Base-by-base conservation (phyloP, 1,284 basidiomycete species). In the Volvariella surrecta region DNA sequence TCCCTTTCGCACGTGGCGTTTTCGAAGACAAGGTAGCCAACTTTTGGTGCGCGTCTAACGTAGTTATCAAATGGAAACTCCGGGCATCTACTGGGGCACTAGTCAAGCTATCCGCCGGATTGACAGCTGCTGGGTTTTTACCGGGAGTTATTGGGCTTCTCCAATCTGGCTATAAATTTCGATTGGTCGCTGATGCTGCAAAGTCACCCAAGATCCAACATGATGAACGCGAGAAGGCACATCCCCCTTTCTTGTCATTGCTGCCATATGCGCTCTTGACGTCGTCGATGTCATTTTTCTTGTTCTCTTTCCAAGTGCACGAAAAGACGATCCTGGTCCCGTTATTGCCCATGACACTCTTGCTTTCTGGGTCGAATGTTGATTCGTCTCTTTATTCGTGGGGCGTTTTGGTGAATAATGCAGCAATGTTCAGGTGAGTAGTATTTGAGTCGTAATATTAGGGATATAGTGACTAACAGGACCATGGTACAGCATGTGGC, bases 1-100 rank as follows among this genome's bases (percentile, higher is more conserved):
- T 97, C 59, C 93, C 93, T 0, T 88, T 97, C 57, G 73, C 77
- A 3, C 81, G 90, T 34, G 92, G 93, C 6, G 70, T 97, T 3
- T 96, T 96, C 54, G 93, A 97, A 60, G 93, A 96, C 67, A 96
- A 96, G 59, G 93, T 97, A 17, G 89, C 92, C 37, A 97, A 96
- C 58, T 88, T 95, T 55, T 97, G 93, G 88, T 96, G 90, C 58
- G 86, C 89, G 17, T 77, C 82, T n/a, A 89, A 93, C 56, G 80
- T 91, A n/a, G 58, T 85, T 8, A 59, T 94, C 61, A 93, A 93
- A 60, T 91, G 91, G 81, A 78, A 76, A 37, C 58, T 61, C 24
- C 75, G 72, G 66, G 60, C 73, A 2, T 66, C 72, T n/a, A 58
- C 63, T 2, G 57, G 51, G 0, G 48, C 66, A 3, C 69, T 88